Conservation (phyloP, 768 basidiomycete genomes). For the Aureoboletus auriporus region DNA sequence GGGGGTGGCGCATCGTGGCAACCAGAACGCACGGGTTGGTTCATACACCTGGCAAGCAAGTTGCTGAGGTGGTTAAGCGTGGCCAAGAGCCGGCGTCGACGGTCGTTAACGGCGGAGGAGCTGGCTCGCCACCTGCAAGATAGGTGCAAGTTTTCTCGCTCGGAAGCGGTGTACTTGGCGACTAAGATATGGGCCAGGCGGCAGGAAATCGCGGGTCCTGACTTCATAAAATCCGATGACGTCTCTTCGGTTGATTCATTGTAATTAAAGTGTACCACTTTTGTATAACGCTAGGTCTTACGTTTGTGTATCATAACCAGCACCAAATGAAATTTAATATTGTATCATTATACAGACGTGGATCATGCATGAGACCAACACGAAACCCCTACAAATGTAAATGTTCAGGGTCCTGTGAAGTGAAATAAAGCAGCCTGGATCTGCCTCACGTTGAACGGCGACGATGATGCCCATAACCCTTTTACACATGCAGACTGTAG, state of each 20-base stretch:
- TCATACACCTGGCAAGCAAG: conserved; percentile 19
- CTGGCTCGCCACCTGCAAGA: conserved; percentile 21
- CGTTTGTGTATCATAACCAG: conserved; percentile 6
- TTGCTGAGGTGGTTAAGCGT: conserved; percentile 19
- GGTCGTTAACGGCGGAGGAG: conserved; percentile 15
- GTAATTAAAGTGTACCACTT: neutral
- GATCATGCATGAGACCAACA: neutral
- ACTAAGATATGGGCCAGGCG: conserved; percentile 21
- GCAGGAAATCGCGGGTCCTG: conserved; percentile 16
- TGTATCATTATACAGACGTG: neutral
- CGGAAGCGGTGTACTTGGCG: conserved; percentile 21
- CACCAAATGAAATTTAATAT: neutral
- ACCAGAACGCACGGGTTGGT: conserved; percentile 21
- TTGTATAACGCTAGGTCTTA: neutral
- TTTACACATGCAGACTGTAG: neutral
- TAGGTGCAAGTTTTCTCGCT: conserved; percentile 18
- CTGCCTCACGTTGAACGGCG: conserved; percentile 9
- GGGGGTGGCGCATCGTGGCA: conserved; percentile 14
- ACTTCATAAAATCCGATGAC: conserved; percentile 23
- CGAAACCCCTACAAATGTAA: neutral
- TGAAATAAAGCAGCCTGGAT: neutral
- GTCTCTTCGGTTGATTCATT: conserved; percentile 9
- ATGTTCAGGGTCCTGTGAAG: too few relatives aligned
- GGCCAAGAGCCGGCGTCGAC: conserved; percentile 7
- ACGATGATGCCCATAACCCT: conserved; percentile 15